Conservation (phyloP, 768 basidiomycete genomes). For the Leccinum uliginosum region DNA sequence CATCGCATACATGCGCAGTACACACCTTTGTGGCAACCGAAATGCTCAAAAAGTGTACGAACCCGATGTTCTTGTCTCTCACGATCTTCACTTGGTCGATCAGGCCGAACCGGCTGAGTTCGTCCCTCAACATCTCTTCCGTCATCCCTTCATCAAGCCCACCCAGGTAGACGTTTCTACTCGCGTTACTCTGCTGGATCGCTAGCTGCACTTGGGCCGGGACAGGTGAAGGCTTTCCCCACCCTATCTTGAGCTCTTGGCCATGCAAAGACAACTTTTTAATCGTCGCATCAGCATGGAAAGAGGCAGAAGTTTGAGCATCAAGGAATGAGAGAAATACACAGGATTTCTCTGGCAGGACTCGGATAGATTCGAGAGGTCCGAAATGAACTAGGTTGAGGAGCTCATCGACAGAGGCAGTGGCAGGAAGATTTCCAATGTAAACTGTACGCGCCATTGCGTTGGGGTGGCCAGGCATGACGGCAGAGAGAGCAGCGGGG, state of each 20-base stretch:
- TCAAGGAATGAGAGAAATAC: conserved; percentile 99
- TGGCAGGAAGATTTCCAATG: conserved; percentile 91
- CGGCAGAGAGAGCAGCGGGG: conserved; percentile 72
- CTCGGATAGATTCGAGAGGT: conserved; percentile 90
- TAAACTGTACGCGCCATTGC: conserved; percentile 87
- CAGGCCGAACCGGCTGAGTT: conserved; percentile 86
- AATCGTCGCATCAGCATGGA: conserved; percentile 94
- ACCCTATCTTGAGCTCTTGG: conserved; percentile 97
- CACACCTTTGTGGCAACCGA: conserved; percentile 89
- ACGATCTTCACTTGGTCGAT: conserved; percentile 99
- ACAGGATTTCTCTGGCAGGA: conserved; percentile 94
- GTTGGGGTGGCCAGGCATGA: conserved; percentile 57
- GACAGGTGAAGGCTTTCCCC: conserved; percentile 93
- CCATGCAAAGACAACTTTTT: conserved; percentile 92
- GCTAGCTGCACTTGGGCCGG: conserved; percentile 82
- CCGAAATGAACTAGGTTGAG: conserved; percentile 98
- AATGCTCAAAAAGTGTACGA: conserved; percentile 97
- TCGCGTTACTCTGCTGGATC: conserved; percentile 89
- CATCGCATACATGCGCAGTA: conserved; percentile 5
- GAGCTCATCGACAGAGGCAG: conserved; percentile 95
- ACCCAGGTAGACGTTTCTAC: conserved; percentile 94
- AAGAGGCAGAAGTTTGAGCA: conserved; percentile 86
- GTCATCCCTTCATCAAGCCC: conserved; percentile 87
- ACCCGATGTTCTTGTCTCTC: conserved; percentile 97
- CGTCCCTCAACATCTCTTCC: conserved; percentile 89